Evolutionary conservation across 768 basidiomycete species (phyloP).

Genomic region (Mrakia gelida): DNA sequence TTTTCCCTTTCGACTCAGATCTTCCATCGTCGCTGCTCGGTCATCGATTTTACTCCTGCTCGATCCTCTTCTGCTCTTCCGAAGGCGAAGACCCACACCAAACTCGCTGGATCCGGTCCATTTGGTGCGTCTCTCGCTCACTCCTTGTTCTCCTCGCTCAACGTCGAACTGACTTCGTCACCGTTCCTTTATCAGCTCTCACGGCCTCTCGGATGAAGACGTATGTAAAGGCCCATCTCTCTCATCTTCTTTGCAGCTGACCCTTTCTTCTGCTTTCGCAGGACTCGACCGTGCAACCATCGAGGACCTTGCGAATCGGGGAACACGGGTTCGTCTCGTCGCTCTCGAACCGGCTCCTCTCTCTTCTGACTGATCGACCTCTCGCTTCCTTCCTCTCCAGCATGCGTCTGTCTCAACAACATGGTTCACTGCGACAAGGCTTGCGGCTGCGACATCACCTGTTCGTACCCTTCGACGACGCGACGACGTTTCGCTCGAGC

Average conservation of each 20-base stretch:
- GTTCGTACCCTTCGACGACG: not conserved
- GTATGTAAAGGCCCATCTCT: not conserved
- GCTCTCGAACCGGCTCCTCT: not conserved
- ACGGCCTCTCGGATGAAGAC: not conserved
- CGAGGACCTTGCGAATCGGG: not conserved
- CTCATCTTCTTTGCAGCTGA: not conserved
- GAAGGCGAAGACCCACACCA: not conserved
- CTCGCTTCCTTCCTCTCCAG: not conserved
- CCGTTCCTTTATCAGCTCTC: not conserved
- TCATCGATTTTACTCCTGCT: not conserved
- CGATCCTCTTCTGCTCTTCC: not conserved
- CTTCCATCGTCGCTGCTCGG: not conserved
- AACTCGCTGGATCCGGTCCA: not conserved
- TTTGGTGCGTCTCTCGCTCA: not conserved
- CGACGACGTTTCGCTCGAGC: too few species aligned
- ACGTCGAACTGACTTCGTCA: not conserved
- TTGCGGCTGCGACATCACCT: slow-evolving; percentile 18
- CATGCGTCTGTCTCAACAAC: slow-evolving; percentile 19
- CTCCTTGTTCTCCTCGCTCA: too few species aligned
- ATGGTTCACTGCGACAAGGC: slow-evolving; percentile 6
- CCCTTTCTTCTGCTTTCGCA: not conserved
- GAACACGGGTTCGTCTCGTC: not conserved
- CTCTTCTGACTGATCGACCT: not conserved
- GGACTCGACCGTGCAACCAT: slow-evolving; percentile 32
- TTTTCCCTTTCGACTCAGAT: not conserved